Conservation (phyloP, 75 land plant species). For the Azolla pinnata region DNA sequence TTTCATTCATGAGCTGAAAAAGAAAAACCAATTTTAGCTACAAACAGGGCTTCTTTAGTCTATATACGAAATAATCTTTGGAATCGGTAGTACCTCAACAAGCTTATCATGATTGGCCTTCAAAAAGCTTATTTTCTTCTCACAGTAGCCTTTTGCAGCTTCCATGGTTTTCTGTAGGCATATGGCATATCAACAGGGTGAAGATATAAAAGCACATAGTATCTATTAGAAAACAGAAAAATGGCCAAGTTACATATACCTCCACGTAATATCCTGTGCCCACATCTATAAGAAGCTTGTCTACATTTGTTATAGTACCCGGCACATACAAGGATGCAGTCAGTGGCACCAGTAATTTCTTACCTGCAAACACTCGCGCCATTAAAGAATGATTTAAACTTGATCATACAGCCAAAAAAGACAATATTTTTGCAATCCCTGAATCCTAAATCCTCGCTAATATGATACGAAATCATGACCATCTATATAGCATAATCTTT, state of each 20-base stretch:
- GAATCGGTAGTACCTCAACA: conserved; percentile 63
- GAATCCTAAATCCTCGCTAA: too few species aligned
- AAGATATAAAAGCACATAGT: background rate
- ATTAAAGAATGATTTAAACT: too few species aligned
- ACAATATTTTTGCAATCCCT: too few species aligned
- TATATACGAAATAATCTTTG: too few species aligned
- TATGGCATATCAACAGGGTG: background rate
- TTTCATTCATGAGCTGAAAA: too few species aligned
- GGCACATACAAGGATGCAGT: conserved; percentile 96
- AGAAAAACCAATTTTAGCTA: too few species aligned
- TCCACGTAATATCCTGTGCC: conserved; percentile 98
- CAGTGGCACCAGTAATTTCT: conserved; percentile 81
- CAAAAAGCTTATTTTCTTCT: conserved; percentile 79
- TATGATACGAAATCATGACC: too few species aligned
- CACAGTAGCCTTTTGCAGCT: conserved; percentile 94
- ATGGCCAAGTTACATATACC: conserved; percentile 24
- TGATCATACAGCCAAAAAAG: too few species aligned
- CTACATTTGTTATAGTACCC: conserved; percentile 66
- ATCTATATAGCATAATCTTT: too few species aligned
- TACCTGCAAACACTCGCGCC: conserved; percentile 70
- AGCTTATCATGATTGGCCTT: conserved; percentile 94
- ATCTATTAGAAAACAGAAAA: background rate
- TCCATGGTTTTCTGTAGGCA: conserved; percentile 69
- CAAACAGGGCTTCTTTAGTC: too few species aligned
- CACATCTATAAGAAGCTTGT: conserved; percentile 80